These are phyloP conservation scores for Penicillium bovifimosum DNA, from an alignment of 495 filamentous ascomycete genomes.

Conservation along the genomic window DNA sequence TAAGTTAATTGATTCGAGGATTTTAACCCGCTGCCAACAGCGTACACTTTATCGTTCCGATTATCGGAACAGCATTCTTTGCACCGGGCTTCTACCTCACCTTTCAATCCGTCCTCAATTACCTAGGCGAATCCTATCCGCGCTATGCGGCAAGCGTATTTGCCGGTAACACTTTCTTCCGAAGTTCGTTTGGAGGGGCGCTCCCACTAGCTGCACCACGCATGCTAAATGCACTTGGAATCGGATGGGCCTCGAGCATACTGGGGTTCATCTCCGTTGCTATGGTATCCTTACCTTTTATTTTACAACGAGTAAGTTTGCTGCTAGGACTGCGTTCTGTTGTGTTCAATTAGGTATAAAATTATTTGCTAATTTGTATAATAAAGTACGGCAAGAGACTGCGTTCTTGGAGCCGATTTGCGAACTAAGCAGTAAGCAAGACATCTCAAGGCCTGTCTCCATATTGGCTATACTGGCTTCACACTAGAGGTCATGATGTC, in stretches of 20 bases:
- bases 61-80: conserved; percentile 19
- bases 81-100: conserved; percentile 20
- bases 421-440: no score
- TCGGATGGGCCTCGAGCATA: conserved; percentile 50
- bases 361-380: conserved; percentile 3
- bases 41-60: conserved; percentile 16
- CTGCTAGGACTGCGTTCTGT: no score
- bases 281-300: conserved; percentile 49
- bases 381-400: conserved; percentile 10
- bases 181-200: conserved; percentile 15
- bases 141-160: conserved; percentile 9
- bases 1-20: no score
- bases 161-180: conserved; percentile 15
- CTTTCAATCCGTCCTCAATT: conserved; percentile 14
- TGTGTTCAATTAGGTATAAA: no score
- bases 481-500: no score
- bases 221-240: conserved; percentile 47
- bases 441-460: no score
- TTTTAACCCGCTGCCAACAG: neutral
- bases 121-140: conserved; percentile 14
- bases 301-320: conserved; percentile 10
- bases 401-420: conserved; percentile 8
- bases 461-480: no score
- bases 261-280: conserved; percentile 50
- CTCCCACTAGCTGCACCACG: conserved; percentile 12